These are phyloP conservation scores for Betula pendula DNA, from an alignment of 306 rosid species.

Conservation along the genomic window DNA sequence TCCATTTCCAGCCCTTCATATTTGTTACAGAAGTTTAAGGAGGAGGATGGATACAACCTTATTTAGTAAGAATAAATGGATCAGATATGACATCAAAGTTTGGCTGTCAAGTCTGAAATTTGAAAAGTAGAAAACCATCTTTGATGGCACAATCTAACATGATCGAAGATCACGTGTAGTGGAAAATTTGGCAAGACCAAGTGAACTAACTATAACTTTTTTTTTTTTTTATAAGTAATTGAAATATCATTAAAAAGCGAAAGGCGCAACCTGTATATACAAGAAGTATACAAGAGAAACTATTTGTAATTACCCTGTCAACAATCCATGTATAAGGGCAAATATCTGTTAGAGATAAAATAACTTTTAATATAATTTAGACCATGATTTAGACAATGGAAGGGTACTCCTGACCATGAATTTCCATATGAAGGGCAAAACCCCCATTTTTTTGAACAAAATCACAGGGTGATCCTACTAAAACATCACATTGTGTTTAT, in stretches of 20 bases:
- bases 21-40: no score
- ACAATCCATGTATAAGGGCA: not conserved
- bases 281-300: no score
- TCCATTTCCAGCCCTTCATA: not conserved
- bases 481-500: not conserved
- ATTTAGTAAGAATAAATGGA: no score
- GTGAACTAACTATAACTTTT: not conserved
- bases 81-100: no score
- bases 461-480: not conserved
- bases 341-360: not conserved
- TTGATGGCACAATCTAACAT: not conserved
- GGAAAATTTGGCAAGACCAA: not conserved
- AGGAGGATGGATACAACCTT: no score
- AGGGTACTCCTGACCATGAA: not conserved
- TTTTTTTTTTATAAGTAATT: no score
- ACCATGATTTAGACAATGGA: not conserved
- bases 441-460: not conserved
- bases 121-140: not conserved
- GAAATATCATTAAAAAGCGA: no score
- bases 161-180: not conserved
- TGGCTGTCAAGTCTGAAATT: not conserved
- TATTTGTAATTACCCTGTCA: no score
- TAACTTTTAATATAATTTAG: not conserved
- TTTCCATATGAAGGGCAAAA: not conserved
- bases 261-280: no score